Conservation (phyloP, 2,329 filamentous ascomycete species). For the Microdochium nivale region DNA sequence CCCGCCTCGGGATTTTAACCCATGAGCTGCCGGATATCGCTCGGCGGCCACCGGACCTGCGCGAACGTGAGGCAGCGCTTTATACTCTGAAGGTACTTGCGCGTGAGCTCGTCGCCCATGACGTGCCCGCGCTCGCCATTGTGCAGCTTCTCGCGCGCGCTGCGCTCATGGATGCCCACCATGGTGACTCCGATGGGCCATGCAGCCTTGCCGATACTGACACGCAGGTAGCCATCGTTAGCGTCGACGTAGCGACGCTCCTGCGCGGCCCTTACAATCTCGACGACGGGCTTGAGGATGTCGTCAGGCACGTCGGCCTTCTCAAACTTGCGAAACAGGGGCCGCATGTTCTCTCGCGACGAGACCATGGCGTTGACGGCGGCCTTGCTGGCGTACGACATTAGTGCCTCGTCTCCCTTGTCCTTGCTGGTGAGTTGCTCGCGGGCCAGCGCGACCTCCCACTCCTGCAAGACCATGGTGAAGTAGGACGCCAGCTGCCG, state of each 20-base stretch:
- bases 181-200: constrained; percentile 99
- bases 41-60: constrained; percentile 91
- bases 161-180: constrained; percentile 98
- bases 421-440: constrained; percentile 29
- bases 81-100: constrained; percentile 96
- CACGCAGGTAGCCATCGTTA: constrained; percentile 85
- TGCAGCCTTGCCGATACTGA: constrained; percentile 93
- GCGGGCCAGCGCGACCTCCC: constrained; percentile 69
- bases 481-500: constrained; percentile 92
- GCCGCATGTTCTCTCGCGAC: constrained; percentile 78
- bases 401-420: constrained; percentile 1
- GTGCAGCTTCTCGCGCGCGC: constrained; percentile 89
- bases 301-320: constrained; percentile 69
- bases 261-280: constrained; percentile 88
- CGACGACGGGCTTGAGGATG: constrained; percentile 73
- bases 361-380: constrained; percentile 81
- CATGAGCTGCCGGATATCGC: constrained; percentile 91
- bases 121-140: constrained; percentile 85
- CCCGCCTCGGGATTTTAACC: constrained; percentile 47
- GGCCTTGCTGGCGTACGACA: constrained; percentile 70
- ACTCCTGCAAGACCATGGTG: constrained; percentile 87
- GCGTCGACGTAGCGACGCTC: constrained; percentile 89
- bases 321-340: constrained; percentile 85
- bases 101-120: constrained; percentile 90
- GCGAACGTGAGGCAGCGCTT: constrained; percentile 95